Percentiles rank a stretch among this genome's conserved stretches.
These are phyloP conservation scores for Clarireedia paspali DNA, from an alignment of 2,329 filamentous ascomycete genomes.

Conservation along the genomic window DNA sequence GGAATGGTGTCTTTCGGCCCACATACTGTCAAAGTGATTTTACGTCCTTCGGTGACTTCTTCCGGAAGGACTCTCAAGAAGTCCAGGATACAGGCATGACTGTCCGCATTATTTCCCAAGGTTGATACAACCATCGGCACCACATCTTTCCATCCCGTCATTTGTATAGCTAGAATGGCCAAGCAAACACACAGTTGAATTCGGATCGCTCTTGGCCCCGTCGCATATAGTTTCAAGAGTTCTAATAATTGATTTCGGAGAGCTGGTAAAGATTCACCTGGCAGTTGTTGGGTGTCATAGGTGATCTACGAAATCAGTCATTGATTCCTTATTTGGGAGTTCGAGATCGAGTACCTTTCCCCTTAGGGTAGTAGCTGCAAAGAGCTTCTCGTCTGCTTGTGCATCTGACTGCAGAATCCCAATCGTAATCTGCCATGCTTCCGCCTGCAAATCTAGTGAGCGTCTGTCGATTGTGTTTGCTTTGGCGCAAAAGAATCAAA, in stretches of 20 bases:
- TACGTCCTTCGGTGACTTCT: conserved; percentile 98
- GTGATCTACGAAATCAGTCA: conserved; percentile 61
- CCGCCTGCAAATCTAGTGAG: conserved; percentile 48
- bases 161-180: conserved; percentile 90
- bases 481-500: conserved; percentile 9
- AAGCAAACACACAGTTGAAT: conserved; percentile 93
- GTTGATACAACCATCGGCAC: conserved; percentile 71
- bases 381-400: conserved; percentile 80
- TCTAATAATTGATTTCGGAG: conserved; percentile 79
- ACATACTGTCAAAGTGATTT: conserved; percentile 98
- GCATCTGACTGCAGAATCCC: conserved; percentile 76
- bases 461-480: conserved; percentile 7
- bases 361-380: conserved; percentile 93
- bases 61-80: conserved; percentile 95
- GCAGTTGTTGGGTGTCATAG: conserved; percentile 88
- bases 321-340: background rate
- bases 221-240: conserved; percentile 72
- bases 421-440: conserved; percentile 86
- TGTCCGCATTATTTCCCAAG: conserved; percentile 67
- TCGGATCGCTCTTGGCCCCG: conserved; percentile 75
- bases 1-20: conserved; percentile 50
- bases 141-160: conserved; percentile 93
- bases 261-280: conserved; percentile 62
- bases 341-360: conserved; percentile 66
- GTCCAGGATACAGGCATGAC: conserved; percentile 83